phyloP scores from a whole-genome alignment of 352 stramenopile species.

The Peronosclerospora sorghi region DNA sequence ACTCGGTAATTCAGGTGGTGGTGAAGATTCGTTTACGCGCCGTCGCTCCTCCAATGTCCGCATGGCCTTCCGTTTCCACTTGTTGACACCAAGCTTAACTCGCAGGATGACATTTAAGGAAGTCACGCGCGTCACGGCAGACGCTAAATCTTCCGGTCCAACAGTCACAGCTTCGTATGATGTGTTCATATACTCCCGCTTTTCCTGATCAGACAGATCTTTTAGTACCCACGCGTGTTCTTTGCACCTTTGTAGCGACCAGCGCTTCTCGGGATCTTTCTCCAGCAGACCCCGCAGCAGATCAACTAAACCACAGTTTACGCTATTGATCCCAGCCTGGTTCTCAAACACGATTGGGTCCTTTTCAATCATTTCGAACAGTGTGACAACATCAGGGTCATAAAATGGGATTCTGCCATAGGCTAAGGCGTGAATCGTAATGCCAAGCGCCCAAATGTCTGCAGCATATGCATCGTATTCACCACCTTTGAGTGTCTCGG shows the following conservation, averaged over 20 bases:
- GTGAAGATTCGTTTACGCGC: conserved; percentile 12
- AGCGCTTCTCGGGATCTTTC: conserved; percentile 63
- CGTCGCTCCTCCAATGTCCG: conserved; percentile 43
- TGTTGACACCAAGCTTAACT: conserved; percentile 68
- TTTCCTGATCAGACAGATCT: conserved; percentile 29
- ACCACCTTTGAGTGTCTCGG: conserved; percentile 69
- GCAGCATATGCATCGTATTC: conserved; percentile 72
- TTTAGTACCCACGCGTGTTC: conserved; percentile 54
- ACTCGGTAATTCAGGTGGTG: conserved; percentile 10
- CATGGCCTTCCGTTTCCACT: conserved; percentile 65
- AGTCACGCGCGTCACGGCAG: conserved; percentile 61
- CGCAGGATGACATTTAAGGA: conserved; percentile 66
- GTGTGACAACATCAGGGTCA: conserved; percentile 59
- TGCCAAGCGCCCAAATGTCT: conserved; percentile 80
- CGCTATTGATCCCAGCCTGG: conserved; percentile 16
- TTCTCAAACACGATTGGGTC: conserved; percentile 30
- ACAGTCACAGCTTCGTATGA: conserved; percentile 46
- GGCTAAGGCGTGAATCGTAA: conserved; percentile 72
- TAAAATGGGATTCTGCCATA: conserved; percentile 82
- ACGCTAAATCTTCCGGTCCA: conserved; percentile 44
- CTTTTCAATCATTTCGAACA: conserved; percentile 79
- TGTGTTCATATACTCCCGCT: conserved; percentile 36
- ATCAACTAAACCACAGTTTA: conserved; percentile 26
- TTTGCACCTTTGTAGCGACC: conserved; percentile 60
- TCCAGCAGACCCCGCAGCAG: conserved; percentile 58